Percentiles rank a stretch among this genome's conserved stretches.
phyloP scores from a whole-genome alignment of 345 rosid genomes.

The Hevea brasiliensis region DNA sequence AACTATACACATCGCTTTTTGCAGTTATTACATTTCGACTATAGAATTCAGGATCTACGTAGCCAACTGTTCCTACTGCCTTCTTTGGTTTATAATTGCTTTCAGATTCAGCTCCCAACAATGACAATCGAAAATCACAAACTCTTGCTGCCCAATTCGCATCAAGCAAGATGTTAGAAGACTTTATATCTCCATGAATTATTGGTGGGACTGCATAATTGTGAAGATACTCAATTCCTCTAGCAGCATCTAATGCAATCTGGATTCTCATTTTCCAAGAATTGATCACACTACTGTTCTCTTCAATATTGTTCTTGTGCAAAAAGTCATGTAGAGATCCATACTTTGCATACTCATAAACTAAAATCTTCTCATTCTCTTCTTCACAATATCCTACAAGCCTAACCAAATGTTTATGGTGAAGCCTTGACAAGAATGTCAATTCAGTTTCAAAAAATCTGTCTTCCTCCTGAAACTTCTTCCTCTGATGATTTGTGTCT shows the following conservation, averaged over 20 bases:
- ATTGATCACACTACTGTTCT: constrained; percentile 56
- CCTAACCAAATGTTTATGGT: constrained; percentile 80
- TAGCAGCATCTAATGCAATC: constrained; percentile 68
- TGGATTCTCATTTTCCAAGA: constrained; percentile 81
- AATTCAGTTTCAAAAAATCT: constrained; percentile 80
- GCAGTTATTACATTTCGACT: constrained; percentile 64
- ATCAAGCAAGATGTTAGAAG: constrained; percentile 72
- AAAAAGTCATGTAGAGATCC: constrained; percentile 75
- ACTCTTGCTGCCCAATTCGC: constrained; percentile 67
- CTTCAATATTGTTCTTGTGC: constrained; percentile 55
- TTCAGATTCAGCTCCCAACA: constrained; percentile 52
- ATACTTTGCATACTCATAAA: constrained; percentile 76
- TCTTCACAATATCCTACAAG: constrained; percentile 88
- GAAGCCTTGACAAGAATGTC: constrained; percentile 73
- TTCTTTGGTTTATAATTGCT: constrained; percentile 42
- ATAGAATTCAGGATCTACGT: constrained; percentile 83
- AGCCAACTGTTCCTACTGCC: constrained; percentile 82
- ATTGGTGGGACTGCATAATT: constrained; percentile 76
- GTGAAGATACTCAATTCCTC: constrained; percentile 88
- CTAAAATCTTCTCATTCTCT: constrained; percentile 64
- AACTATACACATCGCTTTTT: constrained; percentile 80
- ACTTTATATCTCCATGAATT: constrained; percentile 80
- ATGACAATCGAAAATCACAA: constrained; percentile 73
- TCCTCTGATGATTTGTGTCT: constrained; percentile 38
- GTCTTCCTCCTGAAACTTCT: constrained; percentile 80